These are phyloP conservation scores for Verruconis gallopava DNA, from an alignment of 2,329 filamentous ascomycete species.

Conservation along the genomic window DNA sequence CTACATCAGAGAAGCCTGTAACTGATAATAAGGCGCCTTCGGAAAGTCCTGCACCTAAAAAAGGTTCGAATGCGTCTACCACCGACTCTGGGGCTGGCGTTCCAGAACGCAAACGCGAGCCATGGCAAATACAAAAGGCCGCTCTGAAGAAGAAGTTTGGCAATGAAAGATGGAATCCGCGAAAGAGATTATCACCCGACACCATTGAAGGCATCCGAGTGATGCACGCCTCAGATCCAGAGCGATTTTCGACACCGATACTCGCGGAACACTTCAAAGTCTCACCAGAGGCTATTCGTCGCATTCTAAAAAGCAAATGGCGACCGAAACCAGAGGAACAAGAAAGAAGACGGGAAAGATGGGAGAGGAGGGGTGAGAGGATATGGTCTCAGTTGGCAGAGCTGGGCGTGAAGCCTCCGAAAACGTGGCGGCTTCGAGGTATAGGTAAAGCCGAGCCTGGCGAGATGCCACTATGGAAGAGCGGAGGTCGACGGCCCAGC, in stretches of 20 bases:
- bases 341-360: conserved; percentile 29
- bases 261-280: conserved; percentile 72
- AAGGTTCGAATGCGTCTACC: too few relatives aligned
- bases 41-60: too few relatives aligned
- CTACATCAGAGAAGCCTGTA: too few relatives aligned
- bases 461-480: conserved; percentile 22
- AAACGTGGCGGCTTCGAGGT: conserved; percentile 37
- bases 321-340: conserved; percentile 38
- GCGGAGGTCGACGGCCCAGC: not conserved
- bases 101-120: conserved; percentile 10
- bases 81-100: too few relatives aligned
- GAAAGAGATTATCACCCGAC: conserved; percentile 81
- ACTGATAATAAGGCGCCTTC: too few relatives aligned
- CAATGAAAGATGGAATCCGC: conserved; percentile 62
- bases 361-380: conserved; percentile 35
- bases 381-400: conserved; percentile 36
- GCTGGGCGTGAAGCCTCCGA: conserved; percentile 42
- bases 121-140: conserved; percentile 65
- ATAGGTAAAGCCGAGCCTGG: conserved; percentile 21
- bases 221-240: conserved; percentile 63
- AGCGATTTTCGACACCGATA: conserved; percentile 59
- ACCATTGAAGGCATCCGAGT: conserved; percentile 81
- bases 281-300: conserved; percentile 74
- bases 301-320: conserved; percentile 76
- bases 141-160: conserved; percentile 67